These are phyloP conservation scores for Phytophthora pisi DNA, from an alignment of 352 stramenopile species.

Conservation along the genomic window DNA sequence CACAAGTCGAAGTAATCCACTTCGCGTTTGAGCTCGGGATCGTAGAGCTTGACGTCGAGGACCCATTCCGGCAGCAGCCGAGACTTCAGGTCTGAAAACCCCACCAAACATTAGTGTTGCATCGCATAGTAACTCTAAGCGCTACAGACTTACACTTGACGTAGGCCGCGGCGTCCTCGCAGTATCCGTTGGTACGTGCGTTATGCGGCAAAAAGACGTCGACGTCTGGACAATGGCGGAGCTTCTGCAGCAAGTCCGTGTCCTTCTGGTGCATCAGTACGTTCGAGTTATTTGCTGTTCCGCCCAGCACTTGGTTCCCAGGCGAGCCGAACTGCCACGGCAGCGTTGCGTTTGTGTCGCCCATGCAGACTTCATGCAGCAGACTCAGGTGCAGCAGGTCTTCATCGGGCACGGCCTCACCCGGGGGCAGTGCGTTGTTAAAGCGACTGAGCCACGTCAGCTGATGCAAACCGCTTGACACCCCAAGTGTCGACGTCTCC, in stretches of 20 bases:
- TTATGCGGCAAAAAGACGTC: slow-evolving; percentile 51
- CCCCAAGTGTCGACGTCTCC: slow-evolving; percentile 25
- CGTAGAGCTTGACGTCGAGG: slow-evolving; percentile 32
- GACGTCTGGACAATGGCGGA: slow-evolving; percentile 48
- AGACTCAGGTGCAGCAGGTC: slow-evolving; percentile 42
- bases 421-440: slow-evolving; percentile 10
- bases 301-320: slow-evolving; percentile 30
- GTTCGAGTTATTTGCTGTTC: slow-evolving; percentile 25
- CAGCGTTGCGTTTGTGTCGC: slow-evolving; percentile 28
- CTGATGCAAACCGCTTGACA: slow-evolving; percentile 19
- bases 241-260: slow-evolving; percentile 38
- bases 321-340: slow-evolving; percentile 44
- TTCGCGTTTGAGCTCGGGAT: slow-evolving; percentile 23
- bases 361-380: slow-evolving; percentile 38
- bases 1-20: slow-evolving; percentile 69
- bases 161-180: slow-evolving; percentile 56
- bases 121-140: neutral
- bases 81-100: slow-evolving; percentile 36
- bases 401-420: slow-evolving; percentile 27
- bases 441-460: slow-evolving; percentile 24
- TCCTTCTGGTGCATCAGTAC: slow-evolving; percentile 36
- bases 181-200: slow-evolving; percentile 47
- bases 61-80: slow-evolving; percentile 44
- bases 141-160: slow-evolving; percentile 45
- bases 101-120: neutral